A percentile compares a stretch with the other conserved stretches of the same genome.
Evolutionary conservation across 257 asterid genomes (phyloP).

Genomic region (Nicotiana noctiflora): DNA sequence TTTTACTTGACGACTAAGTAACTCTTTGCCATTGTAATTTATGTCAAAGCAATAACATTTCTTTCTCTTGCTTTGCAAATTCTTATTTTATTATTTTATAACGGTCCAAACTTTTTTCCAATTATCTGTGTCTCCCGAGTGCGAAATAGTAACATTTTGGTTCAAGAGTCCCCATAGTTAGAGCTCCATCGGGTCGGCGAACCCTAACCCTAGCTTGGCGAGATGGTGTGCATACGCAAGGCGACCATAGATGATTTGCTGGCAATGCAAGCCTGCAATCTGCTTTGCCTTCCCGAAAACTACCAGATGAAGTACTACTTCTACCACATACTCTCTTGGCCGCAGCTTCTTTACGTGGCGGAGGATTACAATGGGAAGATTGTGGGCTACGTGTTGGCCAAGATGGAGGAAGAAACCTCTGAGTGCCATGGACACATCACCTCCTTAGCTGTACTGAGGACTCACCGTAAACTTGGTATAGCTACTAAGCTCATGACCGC

Average conservation of each 20-base stretch:
- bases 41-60: no score
- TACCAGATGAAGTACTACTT: constrained; percentile 97
- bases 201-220: not conserved
- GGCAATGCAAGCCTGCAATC: constrained; percentile 95
- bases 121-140: no score
- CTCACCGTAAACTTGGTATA: constrained; percentile 90
- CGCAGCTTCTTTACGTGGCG: constrained; percentile 93
- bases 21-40: no score
- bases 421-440: constrained; percentile 99
- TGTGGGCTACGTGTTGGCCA: constrained; percentile 92
- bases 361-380: constrained; percentile 96
- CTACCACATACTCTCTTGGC: constrained; percentile 98
- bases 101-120: no score
- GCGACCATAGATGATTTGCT: constrained; percentile 86
- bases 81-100: no score
- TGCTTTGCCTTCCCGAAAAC: constrained; percentile 89
- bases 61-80: no score
- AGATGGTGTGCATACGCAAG: constrained; percentile 93
- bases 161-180: no score
- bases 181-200: not conserved
- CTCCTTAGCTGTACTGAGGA: constrained; percentile 95
- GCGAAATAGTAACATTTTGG: no score
- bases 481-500: constrained; percentile 99
- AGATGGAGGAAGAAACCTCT: constrained; percentile 92
- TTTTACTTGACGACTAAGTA: no score